These are phyloP conservation scores for Kandelia obovata DNA, from an alignment of 345 rosid genomes.

Conservation along the genomic window DNA sequence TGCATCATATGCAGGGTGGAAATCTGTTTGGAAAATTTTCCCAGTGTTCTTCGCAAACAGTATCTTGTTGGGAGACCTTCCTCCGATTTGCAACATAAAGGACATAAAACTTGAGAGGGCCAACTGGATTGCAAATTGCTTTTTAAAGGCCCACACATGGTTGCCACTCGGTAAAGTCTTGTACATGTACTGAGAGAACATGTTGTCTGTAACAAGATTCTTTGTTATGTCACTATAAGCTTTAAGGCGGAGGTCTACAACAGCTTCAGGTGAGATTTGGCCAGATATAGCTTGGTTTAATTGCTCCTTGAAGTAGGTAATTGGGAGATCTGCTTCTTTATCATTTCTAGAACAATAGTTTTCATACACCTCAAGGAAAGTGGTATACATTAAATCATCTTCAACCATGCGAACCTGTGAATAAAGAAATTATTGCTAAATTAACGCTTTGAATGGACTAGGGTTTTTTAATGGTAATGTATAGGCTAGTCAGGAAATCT, in stretches of 20 bases:
- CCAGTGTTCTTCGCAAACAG: constrained; percentile 97
- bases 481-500: constrained; percentile 6
- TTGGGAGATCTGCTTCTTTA: constrained; percentile 87
- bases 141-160: constrained; percentile 98
- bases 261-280: constrained; percentile 79
- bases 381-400: constrained; percentile 93
- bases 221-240: constrained; percentile 86
- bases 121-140: constrained; percentile 94
- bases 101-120: constrained; percentile 99
- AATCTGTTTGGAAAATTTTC: constrained; percentile 92
- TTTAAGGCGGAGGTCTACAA: constrained; percentile 90
- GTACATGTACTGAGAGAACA: constrained; percentile 96
- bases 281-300: constrained; percentile 91
- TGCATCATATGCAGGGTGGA: constrained; percentile 91
- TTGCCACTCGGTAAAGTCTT: constrained; percentile 78
- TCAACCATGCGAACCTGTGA: constrained; percentile 97
- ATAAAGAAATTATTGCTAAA: neutral
- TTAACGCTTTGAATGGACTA: neutral
- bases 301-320: constrained; percentile 87
- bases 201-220: constrained; percentile 60
- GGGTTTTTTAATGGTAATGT: neutral
- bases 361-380: constrained; percentile 97
- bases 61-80: constrained; percentile 95
- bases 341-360: constrained; percentile 92
- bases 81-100: constrained; percentile 94